Base-by-base conservation (phyloP, 2,329 filamentous ascomycete species). In the Ascochyta rabiei region DNA sequence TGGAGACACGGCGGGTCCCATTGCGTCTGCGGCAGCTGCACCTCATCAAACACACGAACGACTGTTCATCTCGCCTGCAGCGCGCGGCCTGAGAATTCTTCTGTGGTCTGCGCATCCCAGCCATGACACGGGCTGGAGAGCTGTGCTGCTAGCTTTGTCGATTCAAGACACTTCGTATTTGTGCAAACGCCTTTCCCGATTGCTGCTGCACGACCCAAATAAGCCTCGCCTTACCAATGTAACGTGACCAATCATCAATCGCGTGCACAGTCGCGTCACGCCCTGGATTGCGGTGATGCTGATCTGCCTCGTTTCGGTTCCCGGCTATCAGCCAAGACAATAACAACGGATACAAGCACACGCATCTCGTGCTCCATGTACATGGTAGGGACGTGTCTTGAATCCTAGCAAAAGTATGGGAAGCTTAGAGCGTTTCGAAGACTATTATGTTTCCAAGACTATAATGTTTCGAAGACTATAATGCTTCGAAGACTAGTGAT, bases 1-100 rank as follows among this genome's bases (percentile, higher is more conserved):
- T 61, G 62, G 56, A 57, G 55, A 42, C 48, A 13, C 18, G 38
- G 53, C 54, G 52, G 52, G 52, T 31, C 52, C 41, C n/a, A 47
- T 55, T 55, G 53, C 48, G 63, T 60, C 53, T 57, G 57, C 60
- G 53, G 55, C 56, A 49, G 53, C 53, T 40, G 42, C 35, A 55
- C 46, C 62, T 67, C 64, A 65, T 65, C 60, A 60, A 63, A 64
- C 63, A 31, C 60, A 59, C 64, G 66, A 69, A 69, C 66, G 61
- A 68, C 62, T 59, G 66, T 64, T 66, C 62, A 42, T 49, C 42
- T 44, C 16, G 39, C 51, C 40, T 48, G 38, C 54, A 50, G 60
- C 52, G 34, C 26, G 40, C 47, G 41, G 48, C 56, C 48, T 60
- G 57, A 53, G 38, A 47, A 31, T 59, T 48, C 31, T 52, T 21